These are phyloP conservation scores for Kwoniella bestiolae DNA, from an alignment of 768 basidiomycete species.

Conservation along the genomic window DNA sequence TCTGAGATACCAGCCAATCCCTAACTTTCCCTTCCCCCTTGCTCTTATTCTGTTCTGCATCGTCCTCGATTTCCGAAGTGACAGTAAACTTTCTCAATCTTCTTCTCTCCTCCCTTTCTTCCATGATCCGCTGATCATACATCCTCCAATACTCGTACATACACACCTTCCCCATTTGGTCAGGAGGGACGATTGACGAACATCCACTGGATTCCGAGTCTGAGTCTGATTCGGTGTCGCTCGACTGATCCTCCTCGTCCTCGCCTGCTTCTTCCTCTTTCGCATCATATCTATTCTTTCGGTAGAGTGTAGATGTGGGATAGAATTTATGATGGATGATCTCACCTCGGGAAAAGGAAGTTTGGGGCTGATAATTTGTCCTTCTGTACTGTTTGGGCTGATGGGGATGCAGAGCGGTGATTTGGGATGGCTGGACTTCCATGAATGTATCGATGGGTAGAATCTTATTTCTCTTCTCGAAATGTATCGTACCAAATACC, in stretches of 20 bases:
- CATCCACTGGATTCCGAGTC: constrained; percentile 7
- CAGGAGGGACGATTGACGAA: not conserved
- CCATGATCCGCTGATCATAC: not conserved
- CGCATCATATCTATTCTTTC: not conserved
- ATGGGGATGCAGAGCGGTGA: no score
- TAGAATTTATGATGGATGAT: not conserved
- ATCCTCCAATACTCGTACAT: constrained; percentile 8
- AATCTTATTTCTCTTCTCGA: not conserved
- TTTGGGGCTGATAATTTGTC: not conserved
- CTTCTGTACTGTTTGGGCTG: not conserved
- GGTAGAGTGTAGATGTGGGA: no score
- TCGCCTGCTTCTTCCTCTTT: not conserved
- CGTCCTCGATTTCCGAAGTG: not conserved
- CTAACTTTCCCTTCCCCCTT: not conserved
- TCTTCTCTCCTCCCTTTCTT: not conserved
- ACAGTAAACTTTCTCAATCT: not conserved
- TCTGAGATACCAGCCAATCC: not conserved
- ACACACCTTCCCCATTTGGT: not conserved
- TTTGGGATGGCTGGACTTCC: not conserved
- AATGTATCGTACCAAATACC: not conserved
- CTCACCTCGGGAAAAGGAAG: not conserved
- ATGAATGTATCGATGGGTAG: not conserved
- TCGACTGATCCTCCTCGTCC: not conserved
- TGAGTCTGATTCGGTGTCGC: no score
- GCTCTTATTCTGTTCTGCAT: not conserved